These are phyloP conservation scores for Wolfiporia cocos DNA, from an alignment of 1,284 basidiomycete species.

Conservation along the genomic window DNA sequence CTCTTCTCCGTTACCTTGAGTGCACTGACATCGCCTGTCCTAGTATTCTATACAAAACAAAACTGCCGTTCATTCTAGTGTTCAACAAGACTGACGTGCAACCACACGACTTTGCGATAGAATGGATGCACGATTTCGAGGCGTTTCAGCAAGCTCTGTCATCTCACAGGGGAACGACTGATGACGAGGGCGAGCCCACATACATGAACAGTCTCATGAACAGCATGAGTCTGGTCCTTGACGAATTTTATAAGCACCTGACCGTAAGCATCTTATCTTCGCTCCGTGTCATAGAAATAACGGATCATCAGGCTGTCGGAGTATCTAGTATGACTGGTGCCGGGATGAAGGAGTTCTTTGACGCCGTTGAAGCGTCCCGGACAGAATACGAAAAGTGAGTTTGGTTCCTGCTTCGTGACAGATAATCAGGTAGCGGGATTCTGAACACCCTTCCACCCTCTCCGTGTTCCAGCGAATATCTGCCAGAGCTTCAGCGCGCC, in stretches of 20 bases:
- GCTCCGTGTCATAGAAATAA: neutral
- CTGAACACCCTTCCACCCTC: constrained; percentile 3
- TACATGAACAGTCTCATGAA: constrained; percentile 99
- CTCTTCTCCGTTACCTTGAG: constrained; percentile 1
- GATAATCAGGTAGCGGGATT: too few relatives aligned
- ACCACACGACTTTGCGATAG: constrained; percentile 85
- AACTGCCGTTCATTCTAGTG: constrained; percentile 94
- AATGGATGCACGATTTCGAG: constrained; percentile 99
- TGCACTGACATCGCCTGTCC: constrained; percentile 2
- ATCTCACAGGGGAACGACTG: constrained; percentile 55
- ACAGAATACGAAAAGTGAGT: constrained; percentile 84
- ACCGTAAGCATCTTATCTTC: constrained; percentile 46
- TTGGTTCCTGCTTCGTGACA: neutral
- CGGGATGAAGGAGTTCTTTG: constrained; percentile 88
- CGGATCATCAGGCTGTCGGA: constrained; percentile 71
- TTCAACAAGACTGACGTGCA: constrained; percentile 99
- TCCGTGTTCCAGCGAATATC: constrained; percentile 66
- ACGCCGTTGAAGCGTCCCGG: constrained; percentile 83
- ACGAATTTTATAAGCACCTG: constrained; percentile 98
- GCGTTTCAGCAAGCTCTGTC: constrained; percentile 73
- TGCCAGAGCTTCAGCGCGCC: constrained; percentile 82
- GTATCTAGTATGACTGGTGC: constrained; percentile 95
- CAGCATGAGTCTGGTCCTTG: constrained; percentile 96
- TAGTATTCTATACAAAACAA: constrained; percentile 98
- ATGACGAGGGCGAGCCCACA: constrained; percentile 86